phyloP scores from a whole-genome alignment of 345 rosid genomes.

The Citrus glauca region DNA sequence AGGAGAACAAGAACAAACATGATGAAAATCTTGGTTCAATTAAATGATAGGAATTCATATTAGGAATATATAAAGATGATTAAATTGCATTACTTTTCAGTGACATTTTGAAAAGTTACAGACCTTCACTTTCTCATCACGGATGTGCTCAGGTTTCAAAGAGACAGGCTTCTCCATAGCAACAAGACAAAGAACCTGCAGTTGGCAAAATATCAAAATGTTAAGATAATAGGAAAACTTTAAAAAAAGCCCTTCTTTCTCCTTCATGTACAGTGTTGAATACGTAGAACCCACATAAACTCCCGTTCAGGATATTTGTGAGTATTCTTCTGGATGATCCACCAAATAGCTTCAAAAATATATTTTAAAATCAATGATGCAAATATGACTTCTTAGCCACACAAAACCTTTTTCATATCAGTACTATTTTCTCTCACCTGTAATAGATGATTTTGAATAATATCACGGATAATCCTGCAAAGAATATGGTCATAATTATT shows the following conservation, averaged over 20 bases:
- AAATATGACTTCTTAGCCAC: slow-evolving; percentile 10
- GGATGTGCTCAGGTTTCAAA: slow-evolving; percentile 95
- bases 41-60: not conserved
- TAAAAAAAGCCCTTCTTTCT: not conserved
- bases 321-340: slow-evolving; percentile 1
- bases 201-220: slow-evolving; percentile 13
- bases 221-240: not conserved
- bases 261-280: not conserved
- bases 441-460: slow-evolving; percentile 92
- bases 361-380: slow-evolving; percentile 4
- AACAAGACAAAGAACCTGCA: slow-evolving; percentile 86
- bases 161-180: slow-evolving; percentile 99
- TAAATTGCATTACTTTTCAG: slow-evolving; percentile 2
- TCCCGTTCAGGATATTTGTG: not conserved
- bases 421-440: slow-evolving; percentile 54
- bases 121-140: slow-evolving; percentile 99
- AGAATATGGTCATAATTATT: slow-evolving; percentile 11
- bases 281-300: not conserved
- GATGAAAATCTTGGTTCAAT: slow-evolving; percentile 3
- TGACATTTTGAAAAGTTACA: slow-evolving; percentile 1
- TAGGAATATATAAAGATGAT: not conserved
- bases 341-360: not conserved
- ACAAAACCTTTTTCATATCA: not conserved
- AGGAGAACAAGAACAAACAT: not conserved
- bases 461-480: slow-evolving; percentile 94